phyloP scores from a whole-genome alignment of 805 yeast species.

The Pichia phayaonensis region DNA sequence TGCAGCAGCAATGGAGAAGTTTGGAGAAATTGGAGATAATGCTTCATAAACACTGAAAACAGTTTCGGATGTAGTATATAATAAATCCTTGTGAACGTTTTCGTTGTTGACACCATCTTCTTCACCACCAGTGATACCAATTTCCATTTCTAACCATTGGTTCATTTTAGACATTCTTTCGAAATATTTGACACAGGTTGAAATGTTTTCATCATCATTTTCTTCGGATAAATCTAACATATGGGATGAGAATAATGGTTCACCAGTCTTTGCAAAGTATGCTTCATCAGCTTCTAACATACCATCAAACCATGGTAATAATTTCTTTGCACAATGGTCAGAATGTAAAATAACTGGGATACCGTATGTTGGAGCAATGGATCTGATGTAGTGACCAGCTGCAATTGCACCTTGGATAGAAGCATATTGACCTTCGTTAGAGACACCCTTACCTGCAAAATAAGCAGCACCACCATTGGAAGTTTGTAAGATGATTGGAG shows the following conservation, averaged over 20 bases:
- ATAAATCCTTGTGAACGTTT: conserved; percentile 73
- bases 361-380: conserved; percentile 94
- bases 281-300: conserved; percentile 96
- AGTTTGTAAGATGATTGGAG: conserved; percentile 94
- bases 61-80: conserved; percentile 94
- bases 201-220: conserved; percentile 91
- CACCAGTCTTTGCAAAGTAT: conserved; percentile 77
- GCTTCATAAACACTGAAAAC: conserved; percentile 89
- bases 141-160: conserved; percentile 99
- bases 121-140: conserved; percentile 99
- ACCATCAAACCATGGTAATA: conserved; percentile 98
- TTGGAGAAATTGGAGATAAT: conserved; percentile 83
- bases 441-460: conserved; percentile 99
- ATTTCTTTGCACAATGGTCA: conserved; percentile 98
- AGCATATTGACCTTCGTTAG: conserved; percentile 88
- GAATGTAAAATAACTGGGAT: conserved; percentile 96
- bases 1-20: conserved; percentile 99
- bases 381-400: conserved; percentile 95
- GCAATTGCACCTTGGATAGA: conserved; percentile 92
- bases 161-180: conserved; percentile 85
- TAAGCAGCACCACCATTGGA: conserved; percentile 99
- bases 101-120: conserved; percentile 99
- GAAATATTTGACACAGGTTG: conserved; percentile 90
- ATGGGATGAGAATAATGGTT: conserved; percentile 97
- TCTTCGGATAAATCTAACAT: conserved; percentile 98